These are phyloP conservation scores for Chalciporus piperatus DNA, from an alignment of 768 basidiomycete species.

Conservation along the genomic window DNA sequence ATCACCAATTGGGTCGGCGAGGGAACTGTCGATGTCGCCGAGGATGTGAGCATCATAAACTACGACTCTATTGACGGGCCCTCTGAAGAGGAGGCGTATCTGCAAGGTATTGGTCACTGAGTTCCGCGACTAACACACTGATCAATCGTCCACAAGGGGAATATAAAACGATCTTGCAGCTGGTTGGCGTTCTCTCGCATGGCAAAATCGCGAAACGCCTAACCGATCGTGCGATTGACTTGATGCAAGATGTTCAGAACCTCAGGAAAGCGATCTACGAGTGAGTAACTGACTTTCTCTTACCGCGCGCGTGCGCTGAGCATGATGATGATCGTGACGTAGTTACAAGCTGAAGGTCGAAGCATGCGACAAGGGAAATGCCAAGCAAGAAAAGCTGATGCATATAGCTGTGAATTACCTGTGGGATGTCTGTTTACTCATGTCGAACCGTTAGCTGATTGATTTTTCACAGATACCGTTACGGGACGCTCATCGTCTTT, in stretches of 20 bases:
- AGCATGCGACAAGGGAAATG: constrained; percentile 73
- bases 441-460: constrained; percentile 6
- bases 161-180: constrained; percentile 94
- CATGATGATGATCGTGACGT: not conserved
- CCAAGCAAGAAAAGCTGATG: constrained; percentile 73
- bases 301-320: constrained; percentile 1
- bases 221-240: constrained; percentile 84
- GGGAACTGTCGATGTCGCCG: constrained; percentile 37
- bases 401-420: constrained; percentile 86
- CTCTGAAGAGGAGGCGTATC: constrained; percentile 85
- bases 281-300: constrained; percentile 43
- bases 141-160: constrained; percentile 58
- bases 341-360: constrained; percentile 93
- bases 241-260: constrained; percentile 97
- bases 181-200: constrained; percentile 87
- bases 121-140: not conserved
- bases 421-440: constrained; percentile 37
- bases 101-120: constrained; percentile 56
- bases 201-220: constrained; percentile 92
- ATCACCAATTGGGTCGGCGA: constrained; percentile 57
- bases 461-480: constrained; percentile 59
- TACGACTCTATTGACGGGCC: constrained; percentile 78
- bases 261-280: constrained; percentile 93
- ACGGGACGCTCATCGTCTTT: constrained; percentile 90
- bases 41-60: constrained; percentile 37